These are phyloP conservation scores for Linnemannia hyalina DNA, from an alignment of 192 early-diverging fungal genomes.

Conservation along the genomic window DNA sequence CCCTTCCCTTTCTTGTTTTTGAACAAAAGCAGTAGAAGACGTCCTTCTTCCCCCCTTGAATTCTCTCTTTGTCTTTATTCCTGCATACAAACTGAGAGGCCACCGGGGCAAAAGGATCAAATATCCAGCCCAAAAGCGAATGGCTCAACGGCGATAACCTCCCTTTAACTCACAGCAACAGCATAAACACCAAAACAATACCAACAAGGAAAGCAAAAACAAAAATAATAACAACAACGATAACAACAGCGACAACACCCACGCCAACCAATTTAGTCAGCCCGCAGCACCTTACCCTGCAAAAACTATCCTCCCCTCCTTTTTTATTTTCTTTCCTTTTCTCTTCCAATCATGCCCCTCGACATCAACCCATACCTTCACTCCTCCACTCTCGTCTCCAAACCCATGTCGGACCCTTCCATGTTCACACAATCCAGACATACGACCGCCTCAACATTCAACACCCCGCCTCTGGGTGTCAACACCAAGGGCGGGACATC, in stretches of 20 bases:
- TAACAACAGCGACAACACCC: conserved; percentile 1
- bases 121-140: conserved; percentile 14
- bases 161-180: background rate
- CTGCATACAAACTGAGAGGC: background rate
- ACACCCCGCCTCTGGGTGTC: background rate
- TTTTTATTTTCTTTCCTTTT: background rate
- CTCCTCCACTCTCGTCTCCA: background rate
- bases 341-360: background rate
- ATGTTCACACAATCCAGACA: background rate
- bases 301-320: background rate
- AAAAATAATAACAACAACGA: background rate
- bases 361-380: background rate
- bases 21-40: background rate
- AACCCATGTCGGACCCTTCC: background rate
- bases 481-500: background rate
- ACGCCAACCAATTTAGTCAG: background rate
- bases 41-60: background rate
- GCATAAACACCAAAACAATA: background rate
- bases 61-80: background rate
- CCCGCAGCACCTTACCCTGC: background rate
- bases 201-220: conserved; percentile 12
- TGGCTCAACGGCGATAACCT: background rate
- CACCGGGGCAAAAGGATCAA: conserved; percentile 1
- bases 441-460: background rate
- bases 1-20: background rate